Conservation (phyloP, 495 filamentous ascomycete genomes). For the Penicillium samsonianum region DNA sequence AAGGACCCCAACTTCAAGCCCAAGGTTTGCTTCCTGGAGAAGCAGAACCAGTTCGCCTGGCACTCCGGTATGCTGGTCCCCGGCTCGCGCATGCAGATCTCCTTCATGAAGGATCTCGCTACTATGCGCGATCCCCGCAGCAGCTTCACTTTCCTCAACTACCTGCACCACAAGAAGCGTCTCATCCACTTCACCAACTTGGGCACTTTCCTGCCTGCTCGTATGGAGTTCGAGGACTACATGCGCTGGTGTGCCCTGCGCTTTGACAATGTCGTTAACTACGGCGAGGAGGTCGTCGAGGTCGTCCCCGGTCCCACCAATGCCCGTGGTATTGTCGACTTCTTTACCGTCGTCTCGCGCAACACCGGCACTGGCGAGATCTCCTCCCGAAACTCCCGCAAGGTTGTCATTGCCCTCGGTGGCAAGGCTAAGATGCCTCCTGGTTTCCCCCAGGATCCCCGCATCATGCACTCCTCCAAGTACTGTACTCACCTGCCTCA, state of each 20-base stretch:
- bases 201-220: constrained; percentile 80
- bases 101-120: constrained; percentile 94
- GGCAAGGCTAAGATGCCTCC: constrained; percentile 77
- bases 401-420: constrained; percentile 86
- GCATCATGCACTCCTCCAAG: constrained; percentile 86
- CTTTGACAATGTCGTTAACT: constrained; percentile 77
- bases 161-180: constrained; percentile 74
- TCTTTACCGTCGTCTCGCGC: constrained; percentile 57
- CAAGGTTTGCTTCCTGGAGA: constrained; percentile 82
- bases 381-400: constrained; percentile 60
- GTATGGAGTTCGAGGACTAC: constrained; percentile 93
- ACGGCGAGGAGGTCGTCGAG: constrained; percentile 72
- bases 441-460: constrained; percentile 61
- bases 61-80: constrained; percentile 94
- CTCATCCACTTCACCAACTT: constrained; percentile 89
- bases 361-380: constrained; percentile 54
- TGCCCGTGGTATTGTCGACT: constrained; percentile 43
- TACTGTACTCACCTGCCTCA: constrained; percentile 66
- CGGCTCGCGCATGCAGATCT: constrained; percentile 95
- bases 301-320: constrained; percentile 43
- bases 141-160: constrained; percentile 94
- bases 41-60: constrained; percentile 82
- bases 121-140: constrained; percentile 85
- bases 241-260: constrained; percentile 85
- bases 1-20: constrained; percentile 43